Evolutionary conservation across 768 basidiomycete genomes (phyloP).

Genomic region (Udeniomyces megalosporus): DNA sequence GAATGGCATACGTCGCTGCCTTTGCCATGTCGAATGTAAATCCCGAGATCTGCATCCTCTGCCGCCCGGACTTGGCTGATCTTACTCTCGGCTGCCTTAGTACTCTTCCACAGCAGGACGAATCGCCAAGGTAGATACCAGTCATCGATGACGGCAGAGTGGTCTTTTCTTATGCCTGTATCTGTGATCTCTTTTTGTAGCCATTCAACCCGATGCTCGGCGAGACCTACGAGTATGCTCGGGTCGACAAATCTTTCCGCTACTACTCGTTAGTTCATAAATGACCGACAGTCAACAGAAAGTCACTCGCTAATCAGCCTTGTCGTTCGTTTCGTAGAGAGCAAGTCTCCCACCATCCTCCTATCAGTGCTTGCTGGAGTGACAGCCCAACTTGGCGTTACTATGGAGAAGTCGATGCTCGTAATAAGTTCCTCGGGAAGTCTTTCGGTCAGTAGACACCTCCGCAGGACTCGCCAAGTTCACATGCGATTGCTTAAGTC

Average conservation of each 20-base stretch:
- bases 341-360: constrained; percentile 26
- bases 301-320: too few relatives aligned
- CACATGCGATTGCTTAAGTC: too few relatives aligned
- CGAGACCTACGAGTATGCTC: constrained; percentile 89
- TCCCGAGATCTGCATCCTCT: too few relatives aligned
- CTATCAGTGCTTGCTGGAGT: constrained; percentile 88
- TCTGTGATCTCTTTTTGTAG: neutral
- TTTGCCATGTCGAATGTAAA: constrained; percentile 98
- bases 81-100: too few relatives aligned
- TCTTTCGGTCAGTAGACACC: too few relatives aligned
- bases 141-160: constrained; percentile 76
- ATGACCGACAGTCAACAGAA: too few relatives aligned
- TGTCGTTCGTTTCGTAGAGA: too few relatives aligned
- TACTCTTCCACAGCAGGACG: constrained; percentile 91
- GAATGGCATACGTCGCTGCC: constrained; percentile 82
- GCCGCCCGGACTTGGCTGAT: too few relatives aligned
- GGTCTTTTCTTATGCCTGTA: neutral
- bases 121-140: constrained; percentile 93
- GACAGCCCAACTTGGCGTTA: constrained; percentile 82
- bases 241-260: constrained; percentile 70
- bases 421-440: constrained; percentile 92
- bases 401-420: constrained; percentile 86
- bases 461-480: too few relatives aligned
- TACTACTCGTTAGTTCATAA: constrained; percentile 86
- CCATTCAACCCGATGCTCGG: constrained; percentile 30